Base-by-base conservation (phyloP, 2,329 filamentous ascomycete genomes). In the Zymoseptoria ardabiliae region DNA sequence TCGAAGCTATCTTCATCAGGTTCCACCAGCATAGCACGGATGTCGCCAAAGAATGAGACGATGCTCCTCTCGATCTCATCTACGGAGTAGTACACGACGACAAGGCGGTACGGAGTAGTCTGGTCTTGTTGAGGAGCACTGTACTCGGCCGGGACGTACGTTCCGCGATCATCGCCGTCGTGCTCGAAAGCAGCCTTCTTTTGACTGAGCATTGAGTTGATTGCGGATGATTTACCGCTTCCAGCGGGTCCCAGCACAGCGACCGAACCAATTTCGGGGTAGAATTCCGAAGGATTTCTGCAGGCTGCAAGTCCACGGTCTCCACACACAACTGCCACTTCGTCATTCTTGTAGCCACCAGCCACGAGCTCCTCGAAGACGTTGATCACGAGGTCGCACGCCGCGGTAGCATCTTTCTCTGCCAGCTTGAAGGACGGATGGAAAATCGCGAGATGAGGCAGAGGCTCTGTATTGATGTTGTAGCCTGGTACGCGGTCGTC, bases 151-250 rank as follows among this genome's bases (percentile, higher is more conserved):
- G 54, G 25, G 8, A 63, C 49, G 48, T 61, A 63, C 1, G 61
- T 63, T 9, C 61, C 61, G 7, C 61, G 58, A 21, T 61, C 59
- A 10, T 49, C 21, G 30, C 59, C 61, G 28, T 54, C 51, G 50
- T 58, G 54, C 48, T 56, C 58, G 41, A 58, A 59, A 3, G 58
- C 61, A 13, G 50, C 53, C 21, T 54, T 54, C 5, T 30, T 49
- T 22, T 60, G 28, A 10, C 52, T 50, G 19, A 59, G 41, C 4
- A 66, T 22, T 2, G 55, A 28, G 21, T 58, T 63, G 9, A 64
- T 55, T 10, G 55, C 50, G 0, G 56, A 58, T 1, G 63, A 63
- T 23, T 66, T 66, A n/a, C 64, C 64, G 20, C 60, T 64, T 2
- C 63, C 64, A 17, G 64, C 60, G 10, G 56, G 50, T 11, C 63